Base-by-base conservation (phyloP, 1,139 yeast genomes). In the Blastobotrys illinoisensis region DNA sequence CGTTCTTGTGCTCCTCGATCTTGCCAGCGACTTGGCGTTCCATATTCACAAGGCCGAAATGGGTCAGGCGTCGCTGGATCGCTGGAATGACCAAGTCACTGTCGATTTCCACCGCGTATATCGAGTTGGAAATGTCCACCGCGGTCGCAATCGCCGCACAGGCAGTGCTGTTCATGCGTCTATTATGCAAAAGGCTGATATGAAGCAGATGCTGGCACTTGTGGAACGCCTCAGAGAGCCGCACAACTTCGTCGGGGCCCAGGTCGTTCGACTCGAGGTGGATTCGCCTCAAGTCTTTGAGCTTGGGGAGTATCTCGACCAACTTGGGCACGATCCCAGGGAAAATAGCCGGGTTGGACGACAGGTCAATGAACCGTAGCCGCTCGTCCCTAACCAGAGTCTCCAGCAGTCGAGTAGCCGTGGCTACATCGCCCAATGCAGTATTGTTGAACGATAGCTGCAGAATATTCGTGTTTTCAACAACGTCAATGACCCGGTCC, bases 31-130 rank as follows among this genome's bases (percentile, higher is more conserved):
- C 62, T 16, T 61, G 52, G 14, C 58, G 53, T 53, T 88, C 91
- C 86, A 90, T 85, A 67, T 90, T 90, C 64, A 86, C 80, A 85
- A 90, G 84, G 64, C 91, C 76, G 65, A 86, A 86, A 57, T 87
- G 80, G 0, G 95, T 95, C 58, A 90, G 81, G 67, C 91, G 80
- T 46, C 90, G 87, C 26, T 86, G 81, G 50, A 90, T 75, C 58
- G 82, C 83, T 59, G 85, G 90, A 16, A 88, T 81, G 55, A 88
- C 78, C 56, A 78, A 70, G 51, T 81, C 86, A 60, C 81, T 80
- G 65, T 89, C 96, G 53, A 88, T 73, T 62, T 88, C 96, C 52
- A 91, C 72, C 1, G 86, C 82, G 60, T 82, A 82, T 24, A 91
- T 74, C 3, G 86, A 77, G 28, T 74, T 74, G 0, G 95, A 85